Base-by-base conservation (phyloP, 1,139 yeast species). In the Suhomyces coccinellae region DNA sequence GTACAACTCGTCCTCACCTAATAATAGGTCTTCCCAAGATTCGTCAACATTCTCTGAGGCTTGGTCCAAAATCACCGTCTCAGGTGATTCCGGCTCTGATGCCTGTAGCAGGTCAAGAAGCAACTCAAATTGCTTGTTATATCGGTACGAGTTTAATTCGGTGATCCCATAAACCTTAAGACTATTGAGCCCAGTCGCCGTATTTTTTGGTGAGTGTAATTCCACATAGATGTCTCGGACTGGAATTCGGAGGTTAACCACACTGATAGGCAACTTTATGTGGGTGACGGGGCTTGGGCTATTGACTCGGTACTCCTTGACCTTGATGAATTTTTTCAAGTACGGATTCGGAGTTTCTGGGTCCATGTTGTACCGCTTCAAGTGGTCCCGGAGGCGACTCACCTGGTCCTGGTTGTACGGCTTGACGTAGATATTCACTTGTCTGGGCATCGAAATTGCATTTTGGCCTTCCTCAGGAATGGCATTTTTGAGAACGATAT, bases 111-210 rank as follows among this genome's bases (percentile, higher is more conserved):
- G 28, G 12, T 41, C 41, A 10, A 45, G 33, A 12, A 45, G 41
- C 37, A 56, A 45, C 6, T 61, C 61, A 39, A 67, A 57, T 30
- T 66, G 64, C 30, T 63, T 56, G 17, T 49, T 49, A 44, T 64
- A 62, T 45, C 59, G 65, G 46, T 59, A 61, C 11, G 71, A 56
- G 46, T 63, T 51, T 17, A 57, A 54, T 46, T 71, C 75, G 37
- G 65, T 64, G 16, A 73, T 63, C 3, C 79, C 79, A 50, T 67
- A 73, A 0, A 65, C 74, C 52, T 69, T 66, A 27, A 73, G 36
- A 40, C 60, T 62, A 36, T 52, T 60, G 38, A 71, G 51, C 11
- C 63, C 65, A n/a, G 65, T 55, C 5, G 41, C 38, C 1, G 61
- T 55, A 5, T 54, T 49, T 12, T 43, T 37, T 15, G 48, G 48